These are phyloP conservation scores for Kwoniella dendrophila DNA, from an alignment of 768 basidiomycete species.

Conservation along the genomic window DNA sequence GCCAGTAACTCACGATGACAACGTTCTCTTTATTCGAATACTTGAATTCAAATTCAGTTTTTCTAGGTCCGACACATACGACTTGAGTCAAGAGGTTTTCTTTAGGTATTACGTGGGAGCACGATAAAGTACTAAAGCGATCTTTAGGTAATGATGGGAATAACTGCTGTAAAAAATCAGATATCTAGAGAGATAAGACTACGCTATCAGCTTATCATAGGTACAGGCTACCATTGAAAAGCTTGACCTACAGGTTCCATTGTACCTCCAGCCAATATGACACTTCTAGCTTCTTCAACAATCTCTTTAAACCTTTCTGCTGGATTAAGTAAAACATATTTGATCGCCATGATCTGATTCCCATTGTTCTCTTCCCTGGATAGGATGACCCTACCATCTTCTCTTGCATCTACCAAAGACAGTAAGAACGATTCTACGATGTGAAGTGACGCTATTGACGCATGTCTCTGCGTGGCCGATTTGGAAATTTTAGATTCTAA, in stretches of 20 bases:
- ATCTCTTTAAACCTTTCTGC: conserved; percentile 82
- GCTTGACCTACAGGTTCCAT: conserved; percentile 82
- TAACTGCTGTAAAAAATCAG: conserved; percentile 80
- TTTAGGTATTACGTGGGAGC: conserved; percentile 85
- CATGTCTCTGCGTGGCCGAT: conserved; percentile 31
- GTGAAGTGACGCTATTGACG: conserved; percentile 73
- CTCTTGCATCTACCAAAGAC: conserved; percentile 74
- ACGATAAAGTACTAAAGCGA: conserved; percentile 78
- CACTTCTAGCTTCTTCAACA: conserved; percentile 73
- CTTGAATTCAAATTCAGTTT: conserved; percentile 76
- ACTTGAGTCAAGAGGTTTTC: conserved; percentile 76
- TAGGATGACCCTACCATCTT: conserved; percentile 78
- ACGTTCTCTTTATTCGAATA: conserved; percentile 71
- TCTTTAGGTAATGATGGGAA: conserved; percentile 68
- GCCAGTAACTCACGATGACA: conserved; percentile 59
- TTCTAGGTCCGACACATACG: conserved; percentile 72
- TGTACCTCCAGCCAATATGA: conserved; percentile 93
- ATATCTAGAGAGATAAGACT: conserved; percentile 63
- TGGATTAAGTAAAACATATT: conserved; percentile 91
- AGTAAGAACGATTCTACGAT: conserved; percentile 75
- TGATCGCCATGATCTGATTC: conserved; percentile 63
- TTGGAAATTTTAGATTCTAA: too few relatives aligned
- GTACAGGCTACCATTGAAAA: too few relatives aligned
- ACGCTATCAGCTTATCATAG: not conserved
- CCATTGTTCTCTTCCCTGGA: conserved; percentile 56